phyloP scores from a whole-genome alignment of 2,329 filamentous ascomycete genomes.

The Bipolaris victoriae region DNA sequence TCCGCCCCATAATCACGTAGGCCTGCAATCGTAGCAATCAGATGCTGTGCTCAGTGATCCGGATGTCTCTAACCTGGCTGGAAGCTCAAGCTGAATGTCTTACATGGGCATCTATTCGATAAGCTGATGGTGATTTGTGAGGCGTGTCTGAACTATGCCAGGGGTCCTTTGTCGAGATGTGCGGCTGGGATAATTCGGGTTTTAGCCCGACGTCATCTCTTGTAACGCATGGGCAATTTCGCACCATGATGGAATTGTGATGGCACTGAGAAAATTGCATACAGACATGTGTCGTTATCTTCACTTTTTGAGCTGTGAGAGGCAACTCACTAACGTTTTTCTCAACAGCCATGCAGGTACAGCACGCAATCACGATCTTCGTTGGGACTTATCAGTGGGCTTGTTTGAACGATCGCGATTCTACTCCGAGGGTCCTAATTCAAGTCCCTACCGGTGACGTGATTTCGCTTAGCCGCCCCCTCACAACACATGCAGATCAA shows the following conservation, averaged over 20 bases:
- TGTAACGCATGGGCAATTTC: conserved; percentile 12
- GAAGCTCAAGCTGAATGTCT: background rate
- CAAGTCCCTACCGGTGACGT: conserved; percentile 36
- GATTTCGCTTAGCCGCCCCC: conserved; percentile 29
- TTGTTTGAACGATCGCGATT: conserved; percentile 32
- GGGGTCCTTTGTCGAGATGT: conserved; percentile 1
- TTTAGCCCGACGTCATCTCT: conserved; percentile 22
- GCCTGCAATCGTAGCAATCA: conserved; percentile 10
- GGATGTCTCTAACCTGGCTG: background rate
- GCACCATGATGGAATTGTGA: conserved; percentile 18
- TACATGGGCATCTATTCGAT: background rate
- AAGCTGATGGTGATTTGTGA: conserved; percentile 15
- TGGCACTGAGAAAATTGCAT: conserved; percentile 12
- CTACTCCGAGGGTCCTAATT: conserved; percentile 20
- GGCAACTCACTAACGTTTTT: conserved; percentile 8
- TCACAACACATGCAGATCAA: conserved; percentile 23
- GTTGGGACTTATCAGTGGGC: conserved; percentile 24
- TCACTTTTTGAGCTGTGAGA: background rate
- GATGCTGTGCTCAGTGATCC: conserved; percentile 5
- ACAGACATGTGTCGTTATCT: conserved; percentile 7
- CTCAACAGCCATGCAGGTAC: conserved; percentile 35
- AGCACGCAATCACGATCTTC: conserved; percentile 18
- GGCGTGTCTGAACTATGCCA: background rate
- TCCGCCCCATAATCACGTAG: conserved; percentile 14
- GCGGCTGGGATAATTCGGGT: conserved; percentile 8